Conservation (phyloP, 2,329 filamentous ascomycete genomes). For the Pseudocercospora musae region DNA sequence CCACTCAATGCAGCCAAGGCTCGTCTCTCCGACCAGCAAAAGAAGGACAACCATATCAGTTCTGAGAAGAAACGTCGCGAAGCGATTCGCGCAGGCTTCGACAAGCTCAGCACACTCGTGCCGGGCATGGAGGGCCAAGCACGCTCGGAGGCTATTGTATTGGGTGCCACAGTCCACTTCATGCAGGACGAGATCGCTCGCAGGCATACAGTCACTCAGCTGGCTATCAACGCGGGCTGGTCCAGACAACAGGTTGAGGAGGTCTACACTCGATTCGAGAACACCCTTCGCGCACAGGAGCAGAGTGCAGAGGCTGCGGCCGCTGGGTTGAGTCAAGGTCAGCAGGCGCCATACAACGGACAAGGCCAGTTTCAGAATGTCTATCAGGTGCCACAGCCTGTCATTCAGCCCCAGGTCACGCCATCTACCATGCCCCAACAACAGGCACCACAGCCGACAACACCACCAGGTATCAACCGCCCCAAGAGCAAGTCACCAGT, state of each 20-base stretch:
- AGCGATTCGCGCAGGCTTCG: conserved; percentile 79
- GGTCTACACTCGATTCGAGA: conserved; percentile 14
- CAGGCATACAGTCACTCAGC: conserved; percentile 37
- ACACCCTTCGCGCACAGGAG: conserved; percentile 7
- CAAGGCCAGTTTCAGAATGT: neutral
- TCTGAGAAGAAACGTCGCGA: conserved; percentile 65
- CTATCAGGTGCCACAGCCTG: neutral
- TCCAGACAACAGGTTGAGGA: conserved; percentile 12
- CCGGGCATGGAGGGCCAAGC: conserved; percentile 80
- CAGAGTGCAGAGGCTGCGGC: neutral
- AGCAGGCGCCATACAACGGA: neutral
- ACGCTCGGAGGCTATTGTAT: conserved; percentile 79
- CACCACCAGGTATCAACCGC: neutral
- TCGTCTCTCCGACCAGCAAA: conserved; percentile 65
- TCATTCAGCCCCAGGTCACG: neutral
- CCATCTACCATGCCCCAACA: neutral
- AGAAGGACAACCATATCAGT: conserved; percentile 71
- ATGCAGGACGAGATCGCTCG: conserved; percentile 42
- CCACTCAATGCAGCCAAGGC: conserved; percentile 45
- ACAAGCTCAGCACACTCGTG: conserved; percentile 73
- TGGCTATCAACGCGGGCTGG: conserved; percentile 30
- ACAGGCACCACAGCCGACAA: neutral
- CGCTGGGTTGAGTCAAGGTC: neutral
- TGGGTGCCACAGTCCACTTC: conserved; percentile 53
- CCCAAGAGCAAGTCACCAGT: neutral